Conservation (phyloP, 208 protist genomes). For the Leishmania turanica region DNA sequence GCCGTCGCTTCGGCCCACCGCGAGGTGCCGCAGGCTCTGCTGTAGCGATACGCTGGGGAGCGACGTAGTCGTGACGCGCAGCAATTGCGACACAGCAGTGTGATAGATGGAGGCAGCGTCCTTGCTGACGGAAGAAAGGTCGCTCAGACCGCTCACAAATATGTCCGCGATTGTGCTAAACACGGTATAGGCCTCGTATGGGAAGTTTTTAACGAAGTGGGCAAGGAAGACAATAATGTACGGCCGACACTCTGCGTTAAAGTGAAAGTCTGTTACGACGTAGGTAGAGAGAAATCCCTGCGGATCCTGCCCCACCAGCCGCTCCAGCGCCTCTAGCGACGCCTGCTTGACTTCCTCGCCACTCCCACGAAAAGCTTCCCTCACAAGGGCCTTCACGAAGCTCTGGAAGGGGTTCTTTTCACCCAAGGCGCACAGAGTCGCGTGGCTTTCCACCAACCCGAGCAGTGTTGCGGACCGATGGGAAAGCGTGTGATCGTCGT, state of each 20-base stretch:
- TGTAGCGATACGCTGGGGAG: conserved; percentile 84
- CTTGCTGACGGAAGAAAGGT: conserved; percentile 16
- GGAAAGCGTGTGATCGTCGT: conserved; percentile 6
- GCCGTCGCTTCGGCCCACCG: conserved; percentile 64
- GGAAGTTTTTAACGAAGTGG: conserved; percentile 34
- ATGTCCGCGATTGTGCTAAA: conserved; percentile 32
- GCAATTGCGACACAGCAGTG: conserved; percentile 46
- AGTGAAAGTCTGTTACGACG: conserved; percentile 24
- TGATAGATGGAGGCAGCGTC: conserved; percentile 40
- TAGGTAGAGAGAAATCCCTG: conserved; percentile 29
- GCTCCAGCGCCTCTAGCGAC: conserved; percentile 32
- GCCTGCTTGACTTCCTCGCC: conserved; percentile 15
- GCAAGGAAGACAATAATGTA: conserved; percentile 42
- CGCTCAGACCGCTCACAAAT: conserved; percentile 12
- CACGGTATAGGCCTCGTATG: conserved; percentile 21
- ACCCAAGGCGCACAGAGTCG: neutral
- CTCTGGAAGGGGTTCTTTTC: conserved; percentile 1
- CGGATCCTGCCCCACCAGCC: conserved; percentile 32
- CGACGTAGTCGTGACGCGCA: conserved; percentile 39
- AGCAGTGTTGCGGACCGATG: conserved; percentile 5
- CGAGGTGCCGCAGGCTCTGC: conserved; percentile 65
- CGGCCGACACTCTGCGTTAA: conserved; percentile 23
- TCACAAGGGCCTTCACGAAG: conserved; percentile 17
- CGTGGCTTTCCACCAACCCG: conserved; percentile 21
- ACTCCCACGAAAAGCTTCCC: conserved; percentile 15